Base-by-base conservation (phyloP, 106 monocot species). In the Dendrobium nobile region DNA sequence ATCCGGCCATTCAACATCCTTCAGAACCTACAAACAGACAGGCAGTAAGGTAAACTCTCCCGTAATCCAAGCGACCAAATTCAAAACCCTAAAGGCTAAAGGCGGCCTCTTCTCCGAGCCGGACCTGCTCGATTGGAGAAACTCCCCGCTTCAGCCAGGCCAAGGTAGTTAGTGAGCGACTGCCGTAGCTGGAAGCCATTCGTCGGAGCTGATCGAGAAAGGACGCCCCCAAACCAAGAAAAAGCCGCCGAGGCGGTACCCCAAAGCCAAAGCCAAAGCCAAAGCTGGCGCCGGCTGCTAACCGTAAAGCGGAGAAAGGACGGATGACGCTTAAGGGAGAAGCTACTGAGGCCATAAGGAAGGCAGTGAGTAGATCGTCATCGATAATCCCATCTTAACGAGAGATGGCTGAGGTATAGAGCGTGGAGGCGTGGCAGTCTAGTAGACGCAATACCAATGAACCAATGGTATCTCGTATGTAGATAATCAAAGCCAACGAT, bases 1-100 rank as follows among this genome's bases (percentile, higher is more conserved):
- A 77, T 97, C 92, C 10, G 96, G 96, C 96, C 94, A 97, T 68
- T 92, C 89, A 47, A 97, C 94, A 67, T 94, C 89, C 89, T 92
- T 93, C 80, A 97, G 70, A 68, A 93, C 75, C 96, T 96, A 80
- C 17, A 64, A 15, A 3, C 54, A 26, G 28, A 78, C 59, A 31
- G 28, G 28, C 13, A 67, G 64, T 68, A 77, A 72, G 20, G 7
- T 11, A 33, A 68, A 74, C 5, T 27, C 22, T 55, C 6, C 10
- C 9, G 17, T 28, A 58, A 26, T 5, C 26, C n/a, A 15, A 4
- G 7, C 64, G 18, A 9, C 37, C 11, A 24, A 77, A 72, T 55
- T 1, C 15, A 72, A 22, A 20, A 73, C 48, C 73, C 22, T 43
- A 77, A 28, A 31, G 47, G 7, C 15, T 37, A 37, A 13, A 3